phyloP scores from a whole-genome alignment of 768 basidiomycete genomes.

The Rhizopogon rudus region DNA sequence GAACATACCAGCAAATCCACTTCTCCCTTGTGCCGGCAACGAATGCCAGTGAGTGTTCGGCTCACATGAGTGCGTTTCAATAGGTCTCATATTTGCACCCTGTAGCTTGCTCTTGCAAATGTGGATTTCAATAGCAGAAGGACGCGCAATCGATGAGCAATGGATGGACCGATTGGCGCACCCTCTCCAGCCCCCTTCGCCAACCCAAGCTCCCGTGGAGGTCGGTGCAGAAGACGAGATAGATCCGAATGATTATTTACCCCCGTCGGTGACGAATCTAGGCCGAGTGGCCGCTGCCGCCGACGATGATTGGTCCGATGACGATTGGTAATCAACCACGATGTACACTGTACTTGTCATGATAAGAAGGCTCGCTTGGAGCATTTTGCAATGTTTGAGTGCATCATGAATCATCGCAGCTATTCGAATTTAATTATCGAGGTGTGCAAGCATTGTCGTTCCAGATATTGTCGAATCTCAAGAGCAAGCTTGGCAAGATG shows the following conservation, averaged over 20 bases:
- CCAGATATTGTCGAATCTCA: too few relatives aligned
- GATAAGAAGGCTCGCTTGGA: neutral
- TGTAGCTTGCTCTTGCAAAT: conserved; percentile 36
- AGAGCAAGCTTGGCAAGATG: too few relatives aligned
- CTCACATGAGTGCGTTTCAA: neutral
- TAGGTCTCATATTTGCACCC: neutral
- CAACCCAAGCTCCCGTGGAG: conserved; percentile 1
- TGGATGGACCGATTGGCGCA: conserved; percentile 13
- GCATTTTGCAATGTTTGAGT: too few relatives aligned
- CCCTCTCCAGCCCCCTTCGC: conserved; percentile 11
- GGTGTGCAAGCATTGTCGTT: too few relatives aligned
- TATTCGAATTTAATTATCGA: too few relatives aligned
- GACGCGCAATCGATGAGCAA: conserved; percentile 43
- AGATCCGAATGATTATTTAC: conserved; percentile 14
- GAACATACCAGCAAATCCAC: conserved; percentile 25
- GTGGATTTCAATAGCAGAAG: conserved; percentile 44
- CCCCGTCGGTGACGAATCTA: conserved; percentile 4
- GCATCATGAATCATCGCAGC: too few relatives aligned
- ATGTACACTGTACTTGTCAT: neutral
- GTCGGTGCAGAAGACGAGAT: neutral
- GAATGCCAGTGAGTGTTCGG: conserved; percentile 40
- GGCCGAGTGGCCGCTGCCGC: conserved; percentile 9
- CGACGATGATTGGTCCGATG: conserved; percentile 22
- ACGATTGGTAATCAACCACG: conserved; percentile 17
- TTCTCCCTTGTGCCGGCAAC: conserved; percentile 45